Evolutionary conservation across 192 early-diverging fungal genomes (phyloP).

Genomic region (Backusella psychrophila): DNA sequence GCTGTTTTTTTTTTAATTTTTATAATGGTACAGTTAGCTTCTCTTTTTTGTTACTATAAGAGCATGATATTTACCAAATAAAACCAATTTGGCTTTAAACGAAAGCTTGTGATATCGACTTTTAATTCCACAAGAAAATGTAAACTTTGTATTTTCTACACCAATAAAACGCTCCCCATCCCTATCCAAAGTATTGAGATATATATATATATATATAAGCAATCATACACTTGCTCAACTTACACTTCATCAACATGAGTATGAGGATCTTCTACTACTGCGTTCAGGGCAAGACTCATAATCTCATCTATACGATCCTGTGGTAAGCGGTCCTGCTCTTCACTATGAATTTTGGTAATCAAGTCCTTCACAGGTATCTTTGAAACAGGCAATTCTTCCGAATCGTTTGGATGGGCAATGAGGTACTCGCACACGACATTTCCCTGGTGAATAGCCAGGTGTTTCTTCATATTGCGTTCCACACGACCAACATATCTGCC

Average conservation of each 20-base stretch:
- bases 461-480: background rate
- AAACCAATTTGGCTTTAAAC: background rate
- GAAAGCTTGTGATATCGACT: background rate
- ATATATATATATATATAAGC: background rate
- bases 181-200: background rate
- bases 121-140: background rate
- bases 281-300: background rate
- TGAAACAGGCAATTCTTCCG: background rate
- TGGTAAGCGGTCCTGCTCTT: background rate
- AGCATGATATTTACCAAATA: background rate
- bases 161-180: background rate
- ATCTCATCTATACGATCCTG: background rate
- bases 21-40: background rate
- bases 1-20: background rate
- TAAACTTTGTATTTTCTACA: background rate
- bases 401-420: background rate
- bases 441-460: background rate
- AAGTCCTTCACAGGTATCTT: background rate
- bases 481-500: background rate
- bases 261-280: background rate
- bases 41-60: background rate
- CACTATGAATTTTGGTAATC: background rate
- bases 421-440: background rate
- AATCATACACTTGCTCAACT: background rate
- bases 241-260: background rate